Base-by-base conservation (phyloP, 2,329 filamentous ascomycete genomes). In the Neurospora crassa region DNA sequence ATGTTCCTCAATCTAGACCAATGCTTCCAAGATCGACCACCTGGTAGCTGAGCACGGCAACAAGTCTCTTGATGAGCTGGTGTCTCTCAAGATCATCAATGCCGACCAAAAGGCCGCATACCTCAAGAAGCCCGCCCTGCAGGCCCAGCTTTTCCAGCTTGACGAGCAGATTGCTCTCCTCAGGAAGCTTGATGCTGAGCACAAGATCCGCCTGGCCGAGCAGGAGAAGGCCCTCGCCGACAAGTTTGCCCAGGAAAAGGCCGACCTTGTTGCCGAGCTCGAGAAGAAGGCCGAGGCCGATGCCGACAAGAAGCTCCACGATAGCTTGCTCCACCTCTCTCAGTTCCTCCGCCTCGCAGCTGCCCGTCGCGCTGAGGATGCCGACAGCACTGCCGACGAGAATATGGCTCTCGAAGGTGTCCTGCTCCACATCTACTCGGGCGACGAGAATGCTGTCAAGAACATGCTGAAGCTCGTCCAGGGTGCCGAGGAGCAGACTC, bases 301-400 rank as follows among this genome's bases (percentile, higher is more conserved):
- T 71, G 82, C 84, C 68, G 81, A 88, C 76, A 85, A 86, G 77
- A 81, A 83, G 37, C 85, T 92, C 74, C 85, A 89, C 76, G 85
- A 89, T 75, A 89, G 88, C 78, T 83, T 96, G 53, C 83, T 94
- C 68, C 84, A 89, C 37, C 83, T 96, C 74, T 93, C 92, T 5
- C 91, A 93, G 79, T 96, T 96, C 84, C 83, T 96, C 74, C 89
- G 91, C 75, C 87, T 94, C 45, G 92, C 92, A 72, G 92, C 92
- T 71, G 90, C 92, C 76, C 89, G 92, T 75, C 88, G 92, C 76
- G 86, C 88, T 24, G 90, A 92, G 78, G 91, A 92, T 74, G 87
- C 84, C 70, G 87, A 91, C 76, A 85, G 87, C 68, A 82, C 84
- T 53, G 80, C 86, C 5, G 91, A 94, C 71, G 91, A 95, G 83